A percentile compares a stretch with the other conserved stretches of the same genome.
Conservation (phyloP, 306 rosid species). For the Carpinus fangiana region DNA sequence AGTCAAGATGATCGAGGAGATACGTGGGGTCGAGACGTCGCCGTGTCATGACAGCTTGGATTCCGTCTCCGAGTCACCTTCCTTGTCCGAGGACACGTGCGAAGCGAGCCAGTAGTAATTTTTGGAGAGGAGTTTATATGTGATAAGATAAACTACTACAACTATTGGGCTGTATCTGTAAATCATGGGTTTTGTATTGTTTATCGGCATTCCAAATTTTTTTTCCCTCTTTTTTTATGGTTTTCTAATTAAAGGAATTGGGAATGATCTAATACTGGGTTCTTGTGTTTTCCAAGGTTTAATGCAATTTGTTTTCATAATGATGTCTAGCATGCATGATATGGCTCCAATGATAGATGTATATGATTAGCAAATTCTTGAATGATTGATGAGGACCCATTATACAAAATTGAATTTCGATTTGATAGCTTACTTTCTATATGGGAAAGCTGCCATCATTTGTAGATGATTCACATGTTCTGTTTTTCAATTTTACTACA, state of each 20-base stretch:
- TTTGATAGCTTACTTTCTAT: too few species aligned
- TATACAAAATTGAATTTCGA: too few species aligned
- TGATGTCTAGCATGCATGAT: not conserved
- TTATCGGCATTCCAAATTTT: conserved; percentile 3
- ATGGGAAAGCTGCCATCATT: too few species aligned
- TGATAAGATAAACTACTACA: not conserved
- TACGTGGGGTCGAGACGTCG: conserved; percentile 57
- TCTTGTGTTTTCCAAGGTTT: not conserved
- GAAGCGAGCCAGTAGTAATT: conserved; percentile 49
- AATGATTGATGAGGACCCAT: not conserved
- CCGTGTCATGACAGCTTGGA: conserved; percentile 53
- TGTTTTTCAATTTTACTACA: too few species aligned
- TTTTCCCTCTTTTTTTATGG: not conserved
- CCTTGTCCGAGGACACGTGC: conserved; percentile 59
- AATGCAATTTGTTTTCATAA: not conserved
- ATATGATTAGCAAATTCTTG: not conserved
- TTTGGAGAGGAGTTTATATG: not conserved
- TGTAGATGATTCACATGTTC: too few species aligned
- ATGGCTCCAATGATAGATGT: not conserved
- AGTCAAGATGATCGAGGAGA: conserved; percentile 75
- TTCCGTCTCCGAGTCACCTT: conserved; percentile 56
- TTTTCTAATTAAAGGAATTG: not conserved
- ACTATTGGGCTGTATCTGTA: conserved; percentile 14
- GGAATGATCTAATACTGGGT: not conserved
- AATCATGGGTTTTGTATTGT: conserved; percentile 26